Percentiles rank a stretch among this genome's conserved stretches.
Conservation (phyloP, 176 grass and related monocot genomes). For the Oryza officinalis region DNA sequence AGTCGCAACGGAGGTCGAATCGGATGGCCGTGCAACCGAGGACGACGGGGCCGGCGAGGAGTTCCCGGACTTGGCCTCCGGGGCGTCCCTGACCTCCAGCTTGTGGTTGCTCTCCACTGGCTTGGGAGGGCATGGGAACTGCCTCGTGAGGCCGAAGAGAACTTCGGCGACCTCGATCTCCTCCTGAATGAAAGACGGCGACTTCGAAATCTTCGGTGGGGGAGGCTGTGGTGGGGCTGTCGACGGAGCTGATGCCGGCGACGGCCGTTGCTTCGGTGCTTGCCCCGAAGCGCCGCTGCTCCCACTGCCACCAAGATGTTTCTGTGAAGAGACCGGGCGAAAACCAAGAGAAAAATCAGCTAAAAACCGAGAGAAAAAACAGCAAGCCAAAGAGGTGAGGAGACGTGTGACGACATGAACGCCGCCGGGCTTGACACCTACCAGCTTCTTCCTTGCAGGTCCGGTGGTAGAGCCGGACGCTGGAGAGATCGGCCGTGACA, state of each 20-base stretch:
- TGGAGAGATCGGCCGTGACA: constrained; percentile 82
- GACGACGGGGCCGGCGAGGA: constrained; percentile 69
- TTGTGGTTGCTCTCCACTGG: constrained; percentile 68
- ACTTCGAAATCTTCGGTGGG: constrained; percentile 61
- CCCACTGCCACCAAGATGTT: constrained; percentile 47
- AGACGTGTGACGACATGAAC: constrained; percentile 1
- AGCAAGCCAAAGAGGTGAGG: constrained; percentile 4
- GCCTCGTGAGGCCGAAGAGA: constrained; percentile 83
- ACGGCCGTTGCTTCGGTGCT: constrained; percentile 42
- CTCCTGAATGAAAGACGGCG: constrained; percentile 84
- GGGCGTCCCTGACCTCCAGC: constrained; percentile 50
- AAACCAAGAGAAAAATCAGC: neutral
- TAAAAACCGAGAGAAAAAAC: neutral
- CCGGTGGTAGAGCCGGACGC: constrained; percentile 56
- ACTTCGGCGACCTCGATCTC: constrained; percentile 99
- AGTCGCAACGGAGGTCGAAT: constrained; percentile 57
- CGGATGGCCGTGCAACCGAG: constrained; percentile 47
- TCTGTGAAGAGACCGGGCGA: constrained; percentile 39
- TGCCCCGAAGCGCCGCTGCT: constrained; percentile 33
- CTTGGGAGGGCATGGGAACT: constrained; percentile 63
- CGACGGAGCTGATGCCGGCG: constrained; percentile 31
- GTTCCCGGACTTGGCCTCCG: constrained; percentile 68
- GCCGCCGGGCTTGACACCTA: constrained; percentile 13
- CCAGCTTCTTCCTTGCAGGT: constrained; percentile 78
- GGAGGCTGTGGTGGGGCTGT: constrained; percentile 41